phyloP scores from a whole-genome alignment of 495 filamentous ascomycete species.

The Xylaria sp. region DNA sequence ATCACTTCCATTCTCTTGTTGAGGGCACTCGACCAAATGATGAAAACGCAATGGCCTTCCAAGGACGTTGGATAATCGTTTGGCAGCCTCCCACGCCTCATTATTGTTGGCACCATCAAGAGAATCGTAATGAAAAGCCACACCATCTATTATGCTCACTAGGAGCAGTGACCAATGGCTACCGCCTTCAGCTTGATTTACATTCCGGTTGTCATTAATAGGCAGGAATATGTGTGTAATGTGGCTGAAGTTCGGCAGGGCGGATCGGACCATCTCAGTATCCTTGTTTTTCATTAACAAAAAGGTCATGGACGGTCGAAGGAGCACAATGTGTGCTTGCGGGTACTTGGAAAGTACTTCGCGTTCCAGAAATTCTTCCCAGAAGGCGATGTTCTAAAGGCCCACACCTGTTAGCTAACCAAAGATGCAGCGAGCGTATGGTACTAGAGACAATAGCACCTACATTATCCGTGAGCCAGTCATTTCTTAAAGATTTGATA shows the following conservation, averaged over 20 bases:
- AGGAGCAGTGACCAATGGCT: constrained; percentile 95
- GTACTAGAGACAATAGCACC: constrained; percentile 32
- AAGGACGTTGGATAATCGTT: constrained; percentile 69
- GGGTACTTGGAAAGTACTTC: constrained; percentile 79
- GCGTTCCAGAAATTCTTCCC: constrained; percentile 96
- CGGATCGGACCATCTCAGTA: constrained; percentile 71
- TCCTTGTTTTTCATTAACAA: constrained; percentile 86
- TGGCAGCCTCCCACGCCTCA: constrained; percentile 70
- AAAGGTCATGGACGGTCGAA: constrained; percentile 93
- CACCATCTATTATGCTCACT: constrained; percentile 84
- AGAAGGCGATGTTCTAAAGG: constrained; percentile 84
- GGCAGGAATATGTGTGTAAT: constrained; percentile 97
- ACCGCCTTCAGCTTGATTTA: constrained; percentile 81
- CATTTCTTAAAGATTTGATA: constrained; percentile 82
- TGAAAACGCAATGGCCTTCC: constrained; percentile 70
- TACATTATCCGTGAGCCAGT: constrained; percentile 99
- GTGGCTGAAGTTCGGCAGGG: constrained; percentile 78
- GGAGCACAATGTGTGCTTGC: constrained; percentile 84
- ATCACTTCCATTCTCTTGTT: constrained; percentile 91
- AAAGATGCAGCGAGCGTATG: constrained; percentile 14
- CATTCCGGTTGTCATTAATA: constrained; percentile 86
- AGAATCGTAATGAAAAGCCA: constrained; percentile 97
- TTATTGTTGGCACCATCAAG: constrained; percentile 76
- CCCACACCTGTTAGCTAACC: constrained; percentile 29
- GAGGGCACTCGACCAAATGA: constrained; percentile 81